Evolutionary conservation across 176 grass and related monocot species (phyloP), one percentile per base, ranked within the genome.

Genomic region (Secale cereale): DNA sequence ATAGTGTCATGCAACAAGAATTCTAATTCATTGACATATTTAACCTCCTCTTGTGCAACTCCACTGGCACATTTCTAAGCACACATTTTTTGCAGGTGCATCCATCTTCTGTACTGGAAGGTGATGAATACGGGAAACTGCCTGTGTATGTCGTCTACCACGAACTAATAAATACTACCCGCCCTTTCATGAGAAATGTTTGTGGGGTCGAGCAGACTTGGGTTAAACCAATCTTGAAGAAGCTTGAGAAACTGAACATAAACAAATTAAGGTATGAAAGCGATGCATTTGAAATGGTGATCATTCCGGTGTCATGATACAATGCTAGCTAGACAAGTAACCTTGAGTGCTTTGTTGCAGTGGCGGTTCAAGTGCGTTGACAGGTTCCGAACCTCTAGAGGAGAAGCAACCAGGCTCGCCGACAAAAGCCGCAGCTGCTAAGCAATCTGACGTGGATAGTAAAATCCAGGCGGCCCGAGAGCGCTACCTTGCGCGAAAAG

Each of bases 401-500:
- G 76, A 85, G 30, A 70, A 77, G 25, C 71, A 43, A 70, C 79
- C 19, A 12, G 74, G 35, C 57, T 67, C 23, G 17, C 26, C 73
- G 1, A 83, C 67, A 36, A 74, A 74, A 76, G 80, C 59, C 19
- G 23, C 23, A 29, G 87, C 78, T 90, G 60, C 36, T 46, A 93
- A 86, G 74, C 87, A 88, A 87, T 69, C 91, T 83, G 87, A 91
- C 6, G 65, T 92, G 57, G 91, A 98, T n/a, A 87, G 68, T 81
- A 98, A 95, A 90, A 98, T 98, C 78, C 95, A 95, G 78, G 92
- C 91, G 28, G 95, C 95, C 36, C 91, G 93, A 35, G 95, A 95
- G 63, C 93, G 95, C 45, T 98, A 95, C 78, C 91, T 95, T 33
- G 89, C 93, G 37, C 68, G 93, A 26, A 98, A 95, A 87, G 92